Base-by-base conservation (phyloP, 2,329 filamentous ascomycete genomes). In the Aureobasidium pullulans region DNA sequence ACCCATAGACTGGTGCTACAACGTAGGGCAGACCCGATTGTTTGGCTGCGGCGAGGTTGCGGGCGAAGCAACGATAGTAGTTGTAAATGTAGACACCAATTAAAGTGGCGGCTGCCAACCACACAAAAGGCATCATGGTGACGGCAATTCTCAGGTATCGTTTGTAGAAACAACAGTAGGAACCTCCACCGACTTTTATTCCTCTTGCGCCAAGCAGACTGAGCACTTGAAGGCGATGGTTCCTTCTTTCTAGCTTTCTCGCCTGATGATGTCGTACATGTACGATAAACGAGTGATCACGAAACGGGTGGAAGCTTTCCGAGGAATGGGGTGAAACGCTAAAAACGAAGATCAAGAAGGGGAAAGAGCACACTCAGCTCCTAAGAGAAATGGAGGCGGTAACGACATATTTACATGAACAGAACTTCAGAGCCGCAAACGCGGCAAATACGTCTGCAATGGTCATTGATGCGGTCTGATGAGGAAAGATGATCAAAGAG, bases 21-120 rank as follows among this genome's bases (percentile, higher is more conserved):
- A 78, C 65, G 56, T 75, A 74, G n/a, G 76, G 75, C 28, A 79
- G 61, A 5, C 76, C 76, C 4, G 76, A 78, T 63, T 68, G 71
- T 64, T 77, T 78, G 29, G 77, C 77, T 16, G 71, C 69, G 5
- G 71, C 69, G 37, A 79, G 65, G 64, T 79, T 78, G 60, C 67
- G 69, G 53, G 64, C 64, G 58, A 75, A 73, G 60, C 66, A 67
- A 37, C 69, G 70, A 65, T 73, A 75, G 28, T 66, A 68, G 57
- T 68, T 66, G 32, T 69, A 61, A 16, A 67, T 57, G 60, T 74
- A 74, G 46, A 71, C 69, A 23, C 72, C 58, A 36, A 69, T 59
- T 28, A 75, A 65, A 66, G 63, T 69, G 16, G 66, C 47, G 31
- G 66, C n/a, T 60, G 67, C 66, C 52, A 71, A 54, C 36, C 57